Percentiles rank a stretch among this genome's conserved stretches.
Conservation (phyloP, 257 asterid genomes). For the Catharanthus roseus region DNA sequence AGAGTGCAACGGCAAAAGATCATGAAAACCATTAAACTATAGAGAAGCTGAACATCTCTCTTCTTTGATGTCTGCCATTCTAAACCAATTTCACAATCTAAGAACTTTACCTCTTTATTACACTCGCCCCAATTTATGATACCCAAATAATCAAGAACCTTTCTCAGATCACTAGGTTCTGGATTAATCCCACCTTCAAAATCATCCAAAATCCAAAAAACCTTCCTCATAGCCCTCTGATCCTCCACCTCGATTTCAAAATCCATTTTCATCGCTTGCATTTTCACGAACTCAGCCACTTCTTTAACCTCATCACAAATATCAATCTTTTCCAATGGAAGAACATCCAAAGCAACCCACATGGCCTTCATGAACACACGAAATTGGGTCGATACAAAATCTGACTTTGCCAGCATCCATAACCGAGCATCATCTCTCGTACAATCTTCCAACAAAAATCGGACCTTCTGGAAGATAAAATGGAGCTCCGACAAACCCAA, state of each 20-base stretch:
- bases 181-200: conserved; percentile 45
- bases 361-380: conserved; percentile 41
- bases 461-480: conserved; percentile 64
- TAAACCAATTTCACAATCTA: conserved; percentile 41
- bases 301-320: conserved; percentile 46
- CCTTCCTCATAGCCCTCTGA: conserved; percentile 22
- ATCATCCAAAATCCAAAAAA: conserved; percentile 25
- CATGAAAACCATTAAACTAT: conserved; percentile 49
- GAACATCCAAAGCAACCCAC: conserved; percentile 57
- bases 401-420: conserved; percentile 51
- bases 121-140: conserved; percentile 63
- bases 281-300: conserved; percentile 45
- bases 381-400: conserved; percentile 43
- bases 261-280: conserved; percentile 31
- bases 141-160: conserved; percentile 49
- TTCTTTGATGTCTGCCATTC: conserved; percentile 35
- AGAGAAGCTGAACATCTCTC: conserved; percentile 34
- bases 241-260: conserved; percentile 49
- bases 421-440: conserved; percentile 48
- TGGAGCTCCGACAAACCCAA: conserved; percentile 71
- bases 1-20: conserved; percentile 57
- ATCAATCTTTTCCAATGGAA: conserved; percentile 31
- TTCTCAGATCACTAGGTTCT: conserved; percentile 33
- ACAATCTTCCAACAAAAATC: conserved; percentile 63
- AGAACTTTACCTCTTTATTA: conserved; percentile 41